phyloP scores from a whole-genome alignment of 306 rosid species.

The Lathyrus tuberosus region DNA sequence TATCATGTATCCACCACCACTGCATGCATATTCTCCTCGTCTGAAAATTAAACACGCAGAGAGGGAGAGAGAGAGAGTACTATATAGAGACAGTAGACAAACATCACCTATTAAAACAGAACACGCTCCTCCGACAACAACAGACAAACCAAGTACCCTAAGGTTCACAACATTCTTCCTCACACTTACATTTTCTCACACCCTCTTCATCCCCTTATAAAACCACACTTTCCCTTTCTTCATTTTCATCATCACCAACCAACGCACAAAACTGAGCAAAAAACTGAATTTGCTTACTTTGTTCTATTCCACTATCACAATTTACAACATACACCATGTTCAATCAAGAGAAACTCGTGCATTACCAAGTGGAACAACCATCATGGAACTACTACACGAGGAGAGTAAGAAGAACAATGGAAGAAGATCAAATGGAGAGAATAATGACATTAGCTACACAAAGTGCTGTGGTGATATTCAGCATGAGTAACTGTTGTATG shows the following conservation, averaged over 20 bases:
- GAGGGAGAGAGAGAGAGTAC: not conserved
- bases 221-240: not conserved
- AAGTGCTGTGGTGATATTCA: constrained; percentile 88
- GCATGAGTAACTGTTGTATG: constrained; percentile 82
- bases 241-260: not conserved
- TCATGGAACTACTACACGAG: constrained; percentile 54
- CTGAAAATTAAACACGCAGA: too few species aligned
- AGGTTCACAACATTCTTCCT: not conserved
- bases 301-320: too few species aligned
- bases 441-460: constrained; percentile 70
- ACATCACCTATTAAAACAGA: not conserved
- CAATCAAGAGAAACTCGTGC: constrained; percentile 44
- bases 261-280: not conserved
- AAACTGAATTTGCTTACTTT: not conserved
- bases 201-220: not conserved
- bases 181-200: not conserved
- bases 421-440: constrained; percentile 54
- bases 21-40: constrained; percentile 1
- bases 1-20: too few species aligned
- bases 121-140: constrained; percentile 1
- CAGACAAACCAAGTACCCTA: not conserved
- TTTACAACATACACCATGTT: not conserved
- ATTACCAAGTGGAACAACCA: constrained; percentile 55
- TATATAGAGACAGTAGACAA: constrained; percentile 1
- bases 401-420: constrained; percentile 38